These are phyloP conservation scores for Phaeoacremonium minimum DNA, from an alignment of 2,329 filamentous ascomycete species.

Conservation along the genomic window DNA sequence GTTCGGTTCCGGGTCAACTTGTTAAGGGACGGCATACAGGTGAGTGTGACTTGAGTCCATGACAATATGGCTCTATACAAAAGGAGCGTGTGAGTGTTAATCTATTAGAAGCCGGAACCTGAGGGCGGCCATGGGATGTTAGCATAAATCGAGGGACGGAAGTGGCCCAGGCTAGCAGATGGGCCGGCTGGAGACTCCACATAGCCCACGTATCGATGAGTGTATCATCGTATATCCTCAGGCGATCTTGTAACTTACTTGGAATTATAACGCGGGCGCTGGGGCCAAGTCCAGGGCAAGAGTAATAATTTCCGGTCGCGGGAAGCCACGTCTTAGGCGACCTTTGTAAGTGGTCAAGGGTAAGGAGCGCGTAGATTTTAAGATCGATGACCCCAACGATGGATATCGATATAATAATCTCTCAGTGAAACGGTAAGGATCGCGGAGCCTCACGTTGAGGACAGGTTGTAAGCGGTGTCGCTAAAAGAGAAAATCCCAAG, in stretches of 20 bases:
- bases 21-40: conserved; percentile 38
- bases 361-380: conserved; percentile 32
- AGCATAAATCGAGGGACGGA: conserved; percentile 30
- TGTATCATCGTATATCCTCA: conserved; percentile 29
- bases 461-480: conserved; percentile 13
- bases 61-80: conserved; percentile 26
- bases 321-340: conserved; percentile 14
- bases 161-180: conserved; percentile 17
- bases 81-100: conserved; percentile 25
- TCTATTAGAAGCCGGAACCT: conserved; percentile 31
- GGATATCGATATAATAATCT: conserved; percentile 12
- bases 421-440: conserved; percentile 27
- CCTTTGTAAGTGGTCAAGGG: conserved; percentile 7
- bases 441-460: conserved; percentile 33
- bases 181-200: conserved; percentile 20
- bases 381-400: too few species aligned
- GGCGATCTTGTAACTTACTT: conserved; percentile 33
- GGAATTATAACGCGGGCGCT: conserved; percentile 28
- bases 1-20: conserved; percentile 15
- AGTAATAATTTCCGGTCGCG: conserved; percentile 22
- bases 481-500: conserved; percentile 14
- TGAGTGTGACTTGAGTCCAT: conserved; percentile 50
- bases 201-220: conserved; percentile 21
- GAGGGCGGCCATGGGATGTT: conserved; percentile 23
- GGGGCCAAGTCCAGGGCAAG: conserved; percentile 19